A percentile compares a stretch with the other conserved stretches of the same genome.
These are phyloP conservation scores for Aspergillus nomiae DNA, from an alignment of 2,329 filamentous ascomycete genomes.

Conservation along the genomic window DNA sequence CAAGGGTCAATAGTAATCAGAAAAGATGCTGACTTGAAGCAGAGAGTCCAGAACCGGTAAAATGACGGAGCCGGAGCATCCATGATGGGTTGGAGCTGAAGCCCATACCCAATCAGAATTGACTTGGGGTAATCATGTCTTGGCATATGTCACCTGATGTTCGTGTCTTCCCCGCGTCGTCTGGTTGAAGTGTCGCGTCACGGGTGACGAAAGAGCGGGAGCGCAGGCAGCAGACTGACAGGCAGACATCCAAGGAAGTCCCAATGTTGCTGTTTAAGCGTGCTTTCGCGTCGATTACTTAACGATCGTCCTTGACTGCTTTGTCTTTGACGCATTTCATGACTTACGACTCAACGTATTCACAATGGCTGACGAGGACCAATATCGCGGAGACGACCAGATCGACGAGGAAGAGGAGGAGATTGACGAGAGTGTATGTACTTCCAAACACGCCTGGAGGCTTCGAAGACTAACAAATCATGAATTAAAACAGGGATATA, in stretches of 20 bases:
- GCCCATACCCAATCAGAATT: conserved; percentile 30
- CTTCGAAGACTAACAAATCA: conserved; percentile 3
- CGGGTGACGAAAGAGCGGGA: conserved; percentile 3
- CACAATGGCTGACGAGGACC: conserved; percentile 41
- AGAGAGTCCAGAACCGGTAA: conserved; percentile 14
- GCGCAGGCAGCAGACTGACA: conserved; percentile 25
- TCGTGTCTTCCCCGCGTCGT: conserved; percentile 34
- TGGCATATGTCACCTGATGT: conserved; percentile 34
- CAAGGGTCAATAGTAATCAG: neutral
- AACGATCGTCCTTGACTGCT: neutral
- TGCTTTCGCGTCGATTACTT: neutral
- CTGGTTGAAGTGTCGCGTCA: conserved; percentile 26
- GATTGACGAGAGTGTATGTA: conserved; percentile 46
- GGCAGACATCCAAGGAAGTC: conserved; percentile 8
- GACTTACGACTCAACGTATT: neutral
- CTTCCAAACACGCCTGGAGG: neutral
- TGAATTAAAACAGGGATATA: conserved; percentile 68
- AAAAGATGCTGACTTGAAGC: neutral
- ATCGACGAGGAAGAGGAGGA: conserved; percentile 51
- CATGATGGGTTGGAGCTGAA: neutral
- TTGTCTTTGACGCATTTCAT: neutral
- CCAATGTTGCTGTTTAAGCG: neutral
- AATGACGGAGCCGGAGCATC: conserved; percentile 17
- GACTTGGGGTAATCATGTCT: conserved; percentile 30
- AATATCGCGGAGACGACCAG: conserved; percentile 41